Conservation (phyloP, 2,329 filamentous ascomycete genomes). For the Akanthomyces dipterigenus region DNA sequence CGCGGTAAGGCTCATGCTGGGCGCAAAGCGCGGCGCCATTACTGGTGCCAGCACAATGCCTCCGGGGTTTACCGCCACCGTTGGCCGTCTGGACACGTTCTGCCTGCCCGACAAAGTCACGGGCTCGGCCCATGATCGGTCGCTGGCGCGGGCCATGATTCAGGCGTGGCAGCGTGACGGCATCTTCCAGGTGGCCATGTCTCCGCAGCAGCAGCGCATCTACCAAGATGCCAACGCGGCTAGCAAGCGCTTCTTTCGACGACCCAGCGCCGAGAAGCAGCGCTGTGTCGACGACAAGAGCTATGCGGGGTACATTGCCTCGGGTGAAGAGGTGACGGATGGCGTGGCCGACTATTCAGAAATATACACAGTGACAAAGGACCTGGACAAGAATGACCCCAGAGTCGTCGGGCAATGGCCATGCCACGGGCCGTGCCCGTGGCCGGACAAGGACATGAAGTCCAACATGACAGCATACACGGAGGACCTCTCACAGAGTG, state of each 20-base stretch:
- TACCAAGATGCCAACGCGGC: conserved; percentile 30
- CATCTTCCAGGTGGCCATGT: conserved; percentile 40
- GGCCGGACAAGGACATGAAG: conserved; percentile 37
- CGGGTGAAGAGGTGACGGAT: conserved; percentile 41
- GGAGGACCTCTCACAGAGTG: conserved; percentile 31
- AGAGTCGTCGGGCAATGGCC: conserved; percentile 38
- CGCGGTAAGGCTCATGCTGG: neutral
- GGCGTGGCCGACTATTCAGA: conserved; percentile 45
- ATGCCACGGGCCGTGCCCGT: conserved; percentile 43
- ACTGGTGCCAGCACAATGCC: conserved; percentile 17
- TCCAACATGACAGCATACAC: conserved; percentile 34
- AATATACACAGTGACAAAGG: conserved; percentile 46
- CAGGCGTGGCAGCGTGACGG: conserved; percentile 37
- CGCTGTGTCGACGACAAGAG: conserved; percentile 37
- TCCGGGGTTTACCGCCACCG: conserved; percentile 20
- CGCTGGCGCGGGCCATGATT: conserved; percentile 34
- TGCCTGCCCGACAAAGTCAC: conserved; percentile 31
- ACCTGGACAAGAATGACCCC: conserved; percentile 31
- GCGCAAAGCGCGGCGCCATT: neutral
- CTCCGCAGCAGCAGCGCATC: conserved; percentile 25
- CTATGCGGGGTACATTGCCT: conserved; percentile 43
- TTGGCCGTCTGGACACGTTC: conserved; percentile 33
- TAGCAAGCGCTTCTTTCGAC: conserved; percentile 34
- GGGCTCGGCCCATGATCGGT: conserved; percentile 25
- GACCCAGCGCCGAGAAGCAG: conserved; percentile 30